phyloP scores from a whole-genome alignment of 768 basidiomycete species.

The Lactarius evosmus region DNA sequence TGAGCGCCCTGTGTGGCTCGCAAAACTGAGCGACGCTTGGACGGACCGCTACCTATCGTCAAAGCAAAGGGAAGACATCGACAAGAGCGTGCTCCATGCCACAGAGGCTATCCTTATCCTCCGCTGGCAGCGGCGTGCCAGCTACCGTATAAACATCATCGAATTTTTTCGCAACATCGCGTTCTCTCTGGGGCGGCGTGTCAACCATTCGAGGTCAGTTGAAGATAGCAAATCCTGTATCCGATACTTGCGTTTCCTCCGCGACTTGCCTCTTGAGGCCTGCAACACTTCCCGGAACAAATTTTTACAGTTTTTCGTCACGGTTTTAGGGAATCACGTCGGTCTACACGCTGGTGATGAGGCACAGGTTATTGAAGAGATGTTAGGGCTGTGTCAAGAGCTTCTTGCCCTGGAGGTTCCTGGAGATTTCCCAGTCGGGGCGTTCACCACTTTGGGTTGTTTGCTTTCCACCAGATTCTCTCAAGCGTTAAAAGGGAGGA shows the following conservation, averaged over 20 bases:
- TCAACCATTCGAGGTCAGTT: neutral
- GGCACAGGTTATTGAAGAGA: neutral
- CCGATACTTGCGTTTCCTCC: neutral
- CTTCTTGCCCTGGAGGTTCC: neutral
- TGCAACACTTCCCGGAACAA: neutral
- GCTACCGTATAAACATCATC: neutral
- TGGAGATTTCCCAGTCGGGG: neutral
- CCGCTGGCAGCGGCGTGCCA: neutral
- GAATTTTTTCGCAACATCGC: neutral
- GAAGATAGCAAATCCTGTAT: neutral
- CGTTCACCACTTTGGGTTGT: neutral
- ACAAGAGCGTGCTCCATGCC: neutral
- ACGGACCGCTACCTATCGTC: neutral
- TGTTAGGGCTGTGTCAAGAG: neutral
- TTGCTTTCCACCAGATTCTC: neutral
- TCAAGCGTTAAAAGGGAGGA: neutral
- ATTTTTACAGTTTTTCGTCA: neutral
- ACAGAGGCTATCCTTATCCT: neutral
- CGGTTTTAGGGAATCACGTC: neutral
- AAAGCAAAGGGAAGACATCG: neutral
- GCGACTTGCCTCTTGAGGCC: neutral
- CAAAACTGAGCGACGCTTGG: neutral
- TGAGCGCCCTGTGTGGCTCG: neutral
- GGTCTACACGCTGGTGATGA: neutral
- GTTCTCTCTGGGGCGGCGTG: neutral